Base-by-base conservation (phyloP, 2,329 filamentous ascomycete species). In the Trichoderma sp. region DNA sequence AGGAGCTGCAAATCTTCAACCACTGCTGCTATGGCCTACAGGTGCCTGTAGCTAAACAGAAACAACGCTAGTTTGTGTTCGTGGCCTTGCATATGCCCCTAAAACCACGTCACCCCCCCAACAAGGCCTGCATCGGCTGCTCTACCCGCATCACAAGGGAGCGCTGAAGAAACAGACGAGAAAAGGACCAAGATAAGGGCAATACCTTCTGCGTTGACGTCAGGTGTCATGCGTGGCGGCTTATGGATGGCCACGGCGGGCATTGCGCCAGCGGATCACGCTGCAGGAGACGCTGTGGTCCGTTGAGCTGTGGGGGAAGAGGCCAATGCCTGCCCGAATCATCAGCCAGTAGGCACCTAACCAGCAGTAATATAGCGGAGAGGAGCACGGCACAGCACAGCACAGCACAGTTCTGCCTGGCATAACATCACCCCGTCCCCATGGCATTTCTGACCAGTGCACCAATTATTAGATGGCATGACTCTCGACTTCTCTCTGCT, bases 201-300 rank as follows among this genome's bases (percentile, higher is more conserved):
- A 30, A 30, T 16, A 4, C 28, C 18, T 18, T 5, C 18, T 51
- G 63, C 54, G 51, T 66, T 68, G 65, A 68, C 65, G 65, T 68
- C 65, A 68, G 65, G 55, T 54, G 56, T 59, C 65, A 68, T 68
- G 55, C 65, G 65, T 68, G 65, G 65, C 65, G 56, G 65, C 65
- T 68, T 60, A 52, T 68, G 65, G 65, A 60, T 68, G 65, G 65
- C 65, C 56, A 60, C 65, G 39, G 65, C 61, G 65, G 63, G n/a
- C 52, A 46, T 59, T 30, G 54, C 52, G 54, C n/a, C 63, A 66
- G 60, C 65, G 54, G 65, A 60, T 68, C 65, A 68, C 65, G 65
- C 65, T 68, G 60, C 59, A 59, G n/a, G 32, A 30, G 26, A 24
- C 26, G 26, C n/a, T 32, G 60, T 64, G 39, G 39, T 16, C 43